Conservation (phyloP, 2,329 filamentous ascomycete species). For the Beauveria bassiana region DNA sequence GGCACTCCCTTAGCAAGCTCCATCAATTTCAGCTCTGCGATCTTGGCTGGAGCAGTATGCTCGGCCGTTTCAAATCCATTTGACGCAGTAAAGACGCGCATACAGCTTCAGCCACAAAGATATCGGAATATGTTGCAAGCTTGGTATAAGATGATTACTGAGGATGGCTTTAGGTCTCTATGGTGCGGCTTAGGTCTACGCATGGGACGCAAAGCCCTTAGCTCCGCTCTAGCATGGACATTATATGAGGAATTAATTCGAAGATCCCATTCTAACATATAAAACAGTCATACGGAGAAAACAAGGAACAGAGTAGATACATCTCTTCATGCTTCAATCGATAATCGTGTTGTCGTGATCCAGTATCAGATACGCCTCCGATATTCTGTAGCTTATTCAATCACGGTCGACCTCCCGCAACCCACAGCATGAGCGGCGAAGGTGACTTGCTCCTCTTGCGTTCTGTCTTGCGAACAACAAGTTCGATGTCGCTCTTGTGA, state of each 20-base stretch:
- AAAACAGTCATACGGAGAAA: conserved; percentile 1
- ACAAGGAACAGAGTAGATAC: conserved; percentile 3
- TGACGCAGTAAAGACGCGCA: conserved; percentile 89
- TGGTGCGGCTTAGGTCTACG: conserved; percentile 81
- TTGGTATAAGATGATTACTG: conserved; percentile 65
- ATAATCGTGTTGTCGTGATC: background rate
- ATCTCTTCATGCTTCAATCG: conserved; percentile 1
- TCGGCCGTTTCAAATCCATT: conserved; percentile 93
- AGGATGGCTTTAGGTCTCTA: conserved; percentile 73
- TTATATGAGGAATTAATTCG: conserved; percentile 90
- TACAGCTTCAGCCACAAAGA: conserved; percentile 77
- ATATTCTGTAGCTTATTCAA: background rate
- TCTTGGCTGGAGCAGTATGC: conserved; percentile 71
- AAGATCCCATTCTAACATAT: conserved; percentile 28
- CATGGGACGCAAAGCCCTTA: conserved; percentile 86
- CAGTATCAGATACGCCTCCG: background rate
- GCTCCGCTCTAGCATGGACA: conserved; percentile 94
- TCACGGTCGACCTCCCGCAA: conserved; percentile 38
- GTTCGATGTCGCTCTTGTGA: conserved; percentile 41
- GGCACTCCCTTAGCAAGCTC: conserved; percentile 37
- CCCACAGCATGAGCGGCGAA: conserved; percentile 45
- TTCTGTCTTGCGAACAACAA: conserved; percentile 46
- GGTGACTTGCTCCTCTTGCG: conserved; percentile 50
- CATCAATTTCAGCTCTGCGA: conserved; percentile 81
- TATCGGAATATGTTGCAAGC: conserved; percentile 82